Conservation (phyloP, 495 filamentous ascomycete species). For the Penicillium longicatenatum region DNA sequence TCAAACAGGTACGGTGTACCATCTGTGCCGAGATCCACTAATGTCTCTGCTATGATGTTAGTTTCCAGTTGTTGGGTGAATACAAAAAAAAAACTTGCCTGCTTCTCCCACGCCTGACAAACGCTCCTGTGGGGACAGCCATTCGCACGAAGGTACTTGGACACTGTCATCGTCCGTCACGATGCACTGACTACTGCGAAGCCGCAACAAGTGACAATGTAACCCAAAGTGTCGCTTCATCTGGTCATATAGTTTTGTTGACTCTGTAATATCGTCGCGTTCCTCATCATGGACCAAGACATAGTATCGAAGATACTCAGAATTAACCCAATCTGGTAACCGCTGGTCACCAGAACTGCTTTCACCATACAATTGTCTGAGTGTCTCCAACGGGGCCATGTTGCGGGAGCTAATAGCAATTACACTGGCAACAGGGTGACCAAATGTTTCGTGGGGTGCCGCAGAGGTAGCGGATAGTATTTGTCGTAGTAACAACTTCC, state of each 20-base stretch:
- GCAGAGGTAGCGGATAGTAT: slow-evolving; percentile 76
- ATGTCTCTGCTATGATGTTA: slow-evolving; percentile 37
- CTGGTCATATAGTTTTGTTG: slow-evolving; percentile 85
- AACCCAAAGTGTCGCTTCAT: slow-evolving; percentile 98
- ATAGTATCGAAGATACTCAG: slow-evolving; percentile 92
- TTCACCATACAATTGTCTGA: slow-evolving; percentile 77
- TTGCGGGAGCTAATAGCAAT: slow-evolving; percentile 93
- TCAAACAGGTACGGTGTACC: slow-evolving; percentile 79
- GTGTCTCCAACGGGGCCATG: slow-evolving; percentile 74
- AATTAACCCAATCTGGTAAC: slow-evolving; percentile 79
- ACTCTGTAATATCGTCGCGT: slow-evolving; percentile 84
- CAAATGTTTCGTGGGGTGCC: slow-evolving; percentile 86
- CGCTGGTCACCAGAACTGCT: slow-evolving; percentile 67
- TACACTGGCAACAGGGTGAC: slow-evolving; percentile 93
- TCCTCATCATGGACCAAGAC: slow-evolving; percentile 98
- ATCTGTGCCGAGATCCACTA: slow-evolving; percentile 66
- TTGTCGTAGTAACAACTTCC: slow-evolving; percentile 78
- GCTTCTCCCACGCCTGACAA: slow-evolving; percentile 66
- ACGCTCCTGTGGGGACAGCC: slow-evolving; percentile 87
- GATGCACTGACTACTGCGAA: slow-evolving; percentile 81
- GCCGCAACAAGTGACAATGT: slow-evolving; percentile 87
- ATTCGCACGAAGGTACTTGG: slow-evolving; percentile 75
- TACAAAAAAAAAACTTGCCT: slow-evolving; percentile 40
- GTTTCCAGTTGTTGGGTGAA: slow-evolving; percentile 1
- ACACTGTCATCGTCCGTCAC: slow-evolving; percentile 92